Conservation (phyloP, 2,329 filamentous ascomycete species). For the Fusarium brachygibbosum region DNA sequence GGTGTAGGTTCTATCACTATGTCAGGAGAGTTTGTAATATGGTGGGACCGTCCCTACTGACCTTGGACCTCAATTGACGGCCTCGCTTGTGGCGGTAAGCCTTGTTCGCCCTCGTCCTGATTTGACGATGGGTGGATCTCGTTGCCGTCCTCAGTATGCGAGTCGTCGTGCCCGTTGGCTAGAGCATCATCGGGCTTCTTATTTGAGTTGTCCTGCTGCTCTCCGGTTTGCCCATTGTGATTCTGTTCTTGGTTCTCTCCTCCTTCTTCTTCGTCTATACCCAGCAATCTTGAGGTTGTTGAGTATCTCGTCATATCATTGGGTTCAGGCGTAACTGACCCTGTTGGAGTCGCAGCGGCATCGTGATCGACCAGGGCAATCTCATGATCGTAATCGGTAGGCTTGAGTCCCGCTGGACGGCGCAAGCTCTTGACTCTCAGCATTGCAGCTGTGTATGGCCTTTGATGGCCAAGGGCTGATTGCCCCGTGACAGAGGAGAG, state of each 20-base stretch:
- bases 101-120: constrained; percentile 19
- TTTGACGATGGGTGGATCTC: constrained; percentile 9
- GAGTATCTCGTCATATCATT: constrained; percentile 38
- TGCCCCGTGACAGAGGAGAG: constrained; percentile 26
- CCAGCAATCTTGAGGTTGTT: constrained; percentile 46
- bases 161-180: constrained; percentile 22
- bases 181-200: constrained; percentile 24
- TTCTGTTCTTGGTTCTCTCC: constrained; percentile 15
- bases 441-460: constrained; percentile 45
- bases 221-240: constrained; percentile 7
- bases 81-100: constrained; percentile 40
- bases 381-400: constrained; percentile 77
- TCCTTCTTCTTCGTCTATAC: constrained; percentile 38
- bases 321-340: constrained; percentile 39
- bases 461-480: constrained; percentile 23
- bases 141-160: constrained; percentile 30
- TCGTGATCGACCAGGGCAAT: constrained; percentile 76
- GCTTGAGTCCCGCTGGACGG: constrained; percentile 67
- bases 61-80: constrained; percentile 55
- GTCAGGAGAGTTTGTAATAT: constrained; percentile 20
- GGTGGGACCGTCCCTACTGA: constrained; percentile 20
- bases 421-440: constrained; percentile 63
- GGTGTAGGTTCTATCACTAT: constrained; percentile 50
- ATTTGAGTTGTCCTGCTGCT: constrained; percentile 18
- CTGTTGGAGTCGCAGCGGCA: constrained; percentile 45